Percentiles rank a stretch among this genome's conserved stretches.
Conservation (phyloP, 2,329 filamentous ascomycete species). For the Zopfia rhizophila region DNA sequence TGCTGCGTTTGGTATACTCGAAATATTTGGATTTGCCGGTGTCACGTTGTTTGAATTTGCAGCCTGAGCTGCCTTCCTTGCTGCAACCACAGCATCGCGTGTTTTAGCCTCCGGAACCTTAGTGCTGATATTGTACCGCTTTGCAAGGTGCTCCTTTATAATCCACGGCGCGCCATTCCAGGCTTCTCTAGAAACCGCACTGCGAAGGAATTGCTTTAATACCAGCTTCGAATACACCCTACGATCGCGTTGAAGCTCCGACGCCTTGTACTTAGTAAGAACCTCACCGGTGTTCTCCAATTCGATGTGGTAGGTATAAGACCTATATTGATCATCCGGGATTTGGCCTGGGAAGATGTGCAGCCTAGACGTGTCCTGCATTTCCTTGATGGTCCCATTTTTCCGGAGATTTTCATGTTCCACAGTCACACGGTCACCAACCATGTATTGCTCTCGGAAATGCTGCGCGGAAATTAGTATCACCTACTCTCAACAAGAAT, state of each 20-base stretch:
- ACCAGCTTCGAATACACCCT: slow-evolving; percentile 96
- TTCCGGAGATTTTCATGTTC: slow-evolving; percentile 41
- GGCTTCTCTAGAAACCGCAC: slow-evolving; percentile 88
- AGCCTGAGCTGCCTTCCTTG: slow-evolving; percentile 77
- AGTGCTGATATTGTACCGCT: slow-evolving; percentile 86
- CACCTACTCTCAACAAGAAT: background rate
- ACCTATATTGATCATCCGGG: slow-evolving; percentile 41
- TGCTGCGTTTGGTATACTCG: slow-evolving; percentile 29
- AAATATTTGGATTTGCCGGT: slow-evolving; percentile 27
- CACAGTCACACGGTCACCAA: slow-evolving; percentile 45
- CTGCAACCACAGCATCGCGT: slow-evolving; percentile 46
- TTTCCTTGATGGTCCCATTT: slow-evolving; percentile 43
- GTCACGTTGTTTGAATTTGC: slow-evolving; percentile 40
- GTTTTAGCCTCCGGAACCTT: slow-evolving; percentile 71
- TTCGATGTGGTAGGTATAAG: slow-evolving; percentile 44
- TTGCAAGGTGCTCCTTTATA: slow-evolving; percentile 86
- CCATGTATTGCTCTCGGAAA: slow-evolving; percentile 47
- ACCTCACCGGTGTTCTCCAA: slow-evolving; percentile 45
- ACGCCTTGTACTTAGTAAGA: slow-evolving; percentile 60
- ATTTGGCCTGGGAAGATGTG: slow-evolving; percentile 41
- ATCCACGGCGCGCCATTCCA: slow-evolving; percentile 98
- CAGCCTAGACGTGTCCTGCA: slow-evolving; percentile 42
- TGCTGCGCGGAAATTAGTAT: slow-evolving; percentile 28
- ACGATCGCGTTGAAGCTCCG: slow-evolving; percentile 83
- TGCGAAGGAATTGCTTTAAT: slow-evolving; percentile 92